Evolutionary conservation across 441 rosid species (phyloP).

Genomic region (Arabidopsis hybrid): DNA sequence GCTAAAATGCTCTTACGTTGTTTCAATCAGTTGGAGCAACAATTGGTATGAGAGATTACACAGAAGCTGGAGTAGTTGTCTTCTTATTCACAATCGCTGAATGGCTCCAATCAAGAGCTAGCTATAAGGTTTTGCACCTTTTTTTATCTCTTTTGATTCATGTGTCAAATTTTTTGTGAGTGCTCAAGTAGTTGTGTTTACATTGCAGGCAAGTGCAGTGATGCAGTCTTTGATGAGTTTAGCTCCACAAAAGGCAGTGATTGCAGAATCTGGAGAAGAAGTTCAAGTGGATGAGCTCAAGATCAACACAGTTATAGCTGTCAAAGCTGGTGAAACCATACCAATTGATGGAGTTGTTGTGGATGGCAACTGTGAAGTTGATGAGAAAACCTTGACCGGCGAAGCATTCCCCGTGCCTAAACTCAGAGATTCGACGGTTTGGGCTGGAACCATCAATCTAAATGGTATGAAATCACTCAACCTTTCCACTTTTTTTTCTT

Average conservation of each 20-base stretch:
- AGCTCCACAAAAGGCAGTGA: slow-evolving; percentile 81
- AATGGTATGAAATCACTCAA: slow-evolving; percentile 54
- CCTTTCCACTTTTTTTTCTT: background rate
- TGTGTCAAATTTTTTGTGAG: background rate
- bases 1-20: slow-evolving; percentile 5
- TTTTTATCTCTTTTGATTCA: background rate
- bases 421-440: slow-evolving; percentile 67
- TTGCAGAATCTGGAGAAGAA: slow-evolving; percentile 86
- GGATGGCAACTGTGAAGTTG: slow-evolving; percentile 87
- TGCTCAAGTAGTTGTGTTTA: background rate
- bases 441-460: slow-evolving; percentile 92
- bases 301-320: slow-evolving; percentile 70
- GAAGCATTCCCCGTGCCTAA: slow-evolving; percentile 89
- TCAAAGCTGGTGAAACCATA: slow-evolving; percentile 85
- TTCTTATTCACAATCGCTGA: slow-evolving; percentile 81
- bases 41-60: slow-evolving; percentile 68
- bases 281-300: slow-evolving; percentile 75
- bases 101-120: slow-evolving; percentile 89
- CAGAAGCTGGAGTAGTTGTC: slow-evolving; percentile 87
- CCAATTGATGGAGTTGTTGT: slow-evolving; percentile 92
- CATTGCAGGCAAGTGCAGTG: slow-evolving; percentile 73
- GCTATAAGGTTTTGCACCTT: slow-evolving; percentile 68
- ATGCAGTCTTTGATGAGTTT: slow-evolving; percentile 87
- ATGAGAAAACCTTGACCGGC: slow-evolving; percentile 88
- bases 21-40: slow-evolving; percentile 73